Base-by-base conservation (phyloP, 2,329 filamentous ascomycete genomes). In the Aspergillus niger region DNA sequence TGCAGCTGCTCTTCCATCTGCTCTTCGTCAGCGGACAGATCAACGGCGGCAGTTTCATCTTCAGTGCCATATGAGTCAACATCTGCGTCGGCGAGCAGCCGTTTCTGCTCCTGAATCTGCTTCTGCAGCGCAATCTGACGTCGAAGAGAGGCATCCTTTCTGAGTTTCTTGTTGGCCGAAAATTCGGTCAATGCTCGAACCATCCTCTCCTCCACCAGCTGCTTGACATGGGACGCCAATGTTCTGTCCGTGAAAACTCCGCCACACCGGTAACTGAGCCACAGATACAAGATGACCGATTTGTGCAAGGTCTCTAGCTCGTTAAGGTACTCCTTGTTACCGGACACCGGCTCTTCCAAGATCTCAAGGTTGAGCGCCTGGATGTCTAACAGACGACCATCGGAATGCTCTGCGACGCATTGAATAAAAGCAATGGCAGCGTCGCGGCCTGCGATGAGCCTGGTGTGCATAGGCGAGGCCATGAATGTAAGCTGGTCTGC, bases 231-330 rank as follows among this genome's bases (percentile, higher is more conserved):
- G 65, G 91, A 89, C 0, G 91, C 92, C 47, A 97, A 81, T 0
- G 81, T 81, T 68, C 94, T 86, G 65, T 89, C 91, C 5, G 81
- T 84, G 74, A 97, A 96, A 54, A 96, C 83, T 52, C 91, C 91
- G 3, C 87, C 83, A 74, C 94, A 96, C 6, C 94, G 89, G 76
- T 94, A 98, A 68, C 91, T 94, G 15, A 99, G 82, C 95, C 95
- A 99, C 2, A 96, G 83, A 72, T 98, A 99, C 50, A 93, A 80
- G 48, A 94, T 91, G 39, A 99, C 80, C 28, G 86, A 82, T 69
- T 91, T 91, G 78, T 99, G 95, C 15, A 99, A 82, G 3, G 80
- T 75, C 74, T 99, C 95, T 20, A 98, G 80, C 8, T 81, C 77
- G 57, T 81, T 79, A 10, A 99, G 81, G 66, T 92, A 91, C 0